Percentiles rank a stretch among this genome's conserved stretches.
Evolutionary conservation across 306 rosid genomes (phyloP).

Genomic region (Quercus dentata): DNA sequence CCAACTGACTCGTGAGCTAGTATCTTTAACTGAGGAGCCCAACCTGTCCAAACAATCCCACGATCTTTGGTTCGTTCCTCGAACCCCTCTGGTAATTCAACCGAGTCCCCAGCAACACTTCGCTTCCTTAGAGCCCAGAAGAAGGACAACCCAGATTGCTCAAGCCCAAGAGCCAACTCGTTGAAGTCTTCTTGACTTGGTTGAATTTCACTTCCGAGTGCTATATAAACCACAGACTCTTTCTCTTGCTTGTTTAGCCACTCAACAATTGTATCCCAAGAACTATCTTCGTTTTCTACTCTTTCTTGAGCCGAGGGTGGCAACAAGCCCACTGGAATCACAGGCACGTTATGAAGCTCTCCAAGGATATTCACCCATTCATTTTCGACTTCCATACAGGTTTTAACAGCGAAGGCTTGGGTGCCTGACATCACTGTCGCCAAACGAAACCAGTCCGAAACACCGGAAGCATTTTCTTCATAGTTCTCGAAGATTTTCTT

Average conservation of each 20-base stretch:
- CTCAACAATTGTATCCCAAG: not conserved
- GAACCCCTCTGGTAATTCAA: slow-evolving; percentile 48
- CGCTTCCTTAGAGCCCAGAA: slow-evolving; percentile 56
- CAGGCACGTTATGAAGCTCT: slow-evolving; percentile 11
- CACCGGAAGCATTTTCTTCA: not conserved
- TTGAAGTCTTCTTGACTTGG: slow-evolving; percentile 15
- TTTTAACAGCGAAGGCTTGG: not conserved
- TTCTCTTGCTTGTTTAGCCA: slow-evolving; percentile 21
- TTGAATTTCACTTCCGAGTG: slow-evolving; percentile 36
- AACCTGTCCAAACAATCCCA: slow-evolving; percentile 42
- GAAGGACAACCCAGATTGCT: slow-evolving; percentile 45
- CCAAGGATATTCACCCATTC: slow-evolving; percentile 28
- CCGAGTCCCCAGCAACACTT: not conserved
- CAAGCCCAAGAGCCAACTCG: slow-evolving; percentile 52
- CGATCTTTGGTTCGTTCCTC: slow-evolving; percentile 39
- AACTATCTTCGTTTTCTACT: not conserved
- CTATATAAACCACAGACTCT: not conserved
- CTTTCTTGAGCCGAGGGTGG: not conserved
- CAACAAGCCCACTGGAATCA: slow-evolving; percentile 25
- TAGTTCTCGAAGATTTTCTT: not conserved
- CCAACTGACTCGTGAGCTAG: slow-evolving; percentile 47
- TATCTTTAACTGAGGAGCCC: slow-evolving; percentile 61
- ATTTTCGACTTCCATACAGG: slow-evolving; percentile 11
- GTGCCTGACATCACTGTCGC: not conserved
- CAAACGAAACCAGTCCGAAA: not conserved